Evolutionary conservation across 2,329 filamentous ascomycete species (phyloP), one percentile per base, ranked within the genome.

Genomic region (Madurella fahalii): DNA sequence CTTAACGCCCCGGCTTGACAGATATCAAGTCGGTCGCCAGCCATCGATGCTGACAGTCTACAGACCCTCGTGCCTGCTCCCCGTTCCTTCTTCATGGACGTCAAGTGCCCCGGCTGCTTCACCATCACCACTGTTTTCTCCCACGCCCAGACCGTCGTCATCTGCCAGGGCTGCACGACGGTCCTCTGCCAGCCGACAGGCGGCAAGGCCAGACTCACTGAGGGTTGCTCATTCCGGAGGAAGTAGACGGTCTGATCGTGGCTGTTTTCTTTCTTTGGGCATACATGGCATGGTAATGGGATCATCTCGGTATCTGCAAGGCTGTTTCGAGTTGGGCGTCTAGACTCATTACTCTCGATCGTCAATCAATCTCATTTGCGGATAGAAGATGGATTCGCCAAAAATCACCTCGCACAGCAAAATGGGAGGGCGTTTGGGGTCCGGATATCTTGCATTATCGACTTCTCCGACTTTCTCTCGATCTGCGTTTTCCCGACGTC

Each of bases 91-190:
- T 99, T 99, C 90, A 99, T 99, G 94, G 94, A 99, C 77, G 94
- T 99, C 84, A 99, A 99, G 89, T 99, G 94, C 89, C 94, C 94
- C 76, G 94, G 94, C 73, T 99, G 94, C 90, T 99, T 97, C 88
- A 96, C 92, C 78, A 99, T 99, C 86, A 99, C 94, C 78, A 99
- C 94, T 77, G 94, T 99, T 80, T 99, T 97, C 90, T 97, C 93
- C 64, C 94, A 99, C 85, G 94, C 94, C 78, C 94, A 99, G 85
- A 99, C 94, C 76, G 94, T 99, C 77, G 94, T 99, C 78, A 95
- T 97, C 85, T 99, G 94, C 88, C 91, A 91, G 74, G 94, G 94
- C 72, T 99, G 94, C 90, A 96, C 93, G 72, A 96, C 95, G 71
- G 94, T 99, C 68, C 90, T 99, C 64, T 99, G 94, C 90, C 94